Conservation (phyloP, 192 early-diverging fungal genomes). For the Coemansia guatemalensis region DNA sequence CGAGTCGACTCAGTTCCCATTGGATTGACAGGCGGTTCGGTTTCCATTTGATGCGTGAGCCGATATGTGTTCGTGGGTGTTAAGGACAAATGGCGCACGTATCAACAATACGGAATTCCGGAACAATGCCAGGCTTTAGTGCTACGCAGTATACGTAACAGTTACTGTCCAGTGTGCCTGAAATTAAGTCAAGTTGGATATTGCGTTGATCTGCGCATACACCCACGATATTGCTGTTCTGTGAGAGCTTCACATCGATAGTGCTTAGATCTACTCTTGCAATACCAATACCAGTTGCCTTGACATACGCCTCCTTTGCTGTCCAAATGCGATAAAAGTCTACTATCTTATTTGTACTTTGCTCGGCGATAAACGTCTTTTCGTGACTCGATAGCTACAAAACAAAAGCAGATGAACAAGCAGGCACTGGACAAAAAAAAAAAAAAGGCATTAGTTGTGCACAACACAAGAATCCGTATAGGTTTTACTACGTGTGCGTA, state of each 20-base stretch:
- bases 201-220: neutral
- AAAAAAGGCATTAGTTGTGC: too few relatives aligned
- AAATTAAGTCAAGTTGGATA: conserved; percentile 2
- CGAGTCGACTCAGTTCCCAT: too few relatives aligned
- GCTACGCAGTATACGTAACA: conserved; percentile 22
- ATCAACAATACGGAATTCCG: neutral
- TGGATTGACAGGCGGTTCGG: too few relatives aligned
- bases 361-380: neutral
- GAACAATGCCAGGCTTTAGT: neutral
- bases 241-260: conserved; percentile 16
- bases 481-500: too few relatives aligned
- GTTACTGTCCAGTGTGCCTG: conserved; percentile 10
- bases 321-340: conserved; percentile 49
- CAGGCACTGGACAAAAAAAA: too few relatives aligned
- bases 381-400: conserved; percentile 39
- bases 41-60: too few relatives aligned
- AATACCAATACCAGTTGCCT: conserved; percentile 38
- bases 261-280: conserved; percentile 10
- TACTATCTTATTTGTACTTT: conserved; percentile 8
- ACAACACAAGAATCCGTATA: too few relatives aligned
- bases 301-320: conserved; percentile 46
- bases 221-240: neutral
- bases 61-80: neutral
- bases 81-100: conserved; percentile 1
- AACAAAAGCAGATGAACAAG: too few relatives aligned